These are phyloP conservation scores for Scortechinia acanthostroma DNA, from an alignment of 2,329 filamentous ascomycete genomes.

Conservation along the genomic window DNA sequence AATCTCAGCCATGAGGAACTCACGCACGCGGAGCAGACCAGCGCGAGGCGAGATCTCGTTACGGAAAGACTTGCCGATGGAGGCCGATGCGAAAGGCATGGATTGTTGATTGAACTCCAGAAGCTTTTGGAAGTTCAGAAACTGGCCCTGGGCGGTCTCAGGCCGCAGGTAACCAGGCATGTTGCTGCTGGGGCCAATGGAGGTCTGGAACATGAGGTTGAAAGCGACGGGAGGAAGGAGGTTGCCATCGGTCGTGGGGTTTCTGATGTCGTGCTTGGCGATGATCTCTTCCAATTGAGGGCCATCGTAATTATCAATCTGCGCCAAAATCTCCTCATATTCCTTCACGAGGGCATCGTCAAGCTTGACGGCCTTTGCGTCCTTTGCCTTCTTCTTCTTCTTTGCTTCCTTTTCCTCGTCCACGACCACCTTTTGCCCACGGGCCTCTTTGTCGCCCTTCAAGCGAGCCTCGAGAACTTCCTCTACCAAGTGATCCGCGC, in stretches of 20 bases:
- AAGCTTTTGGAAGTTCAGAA: slow-evolving; percentile 92
- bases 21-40: slow-evolving; percentile 85
- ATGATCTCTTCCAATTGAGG: slow-evolving; percentile 81
- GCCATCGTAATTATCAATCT: slow-evolving; percentile 91
- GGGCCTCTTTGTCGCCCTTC: slow-evolving; percentile 86
- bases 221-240: slow-evolving; percentile 79
- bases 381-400: slow-evolving; percentile 83
- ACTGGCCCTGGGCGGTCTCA: slow-evolving; percentile 96
- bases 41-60: slow-evolving; percentile 94
- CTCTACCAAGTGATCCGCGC: slow-evolving; percentile 93
- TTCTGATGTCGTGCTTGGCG: slow-evolving; percentile 83
- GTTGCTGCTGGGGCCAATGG: slow-evolving; percentile 87
- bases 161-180: slow-evolving; percentile 79
- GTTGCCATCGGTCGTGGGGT: slow-evolving; percentile 72
- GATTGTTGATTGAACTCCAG: slow-evolving; percentile 90
- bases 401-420: slow-evolving; percentile 55
- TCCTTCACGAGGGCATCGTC: slow-evolving; percentile 80
- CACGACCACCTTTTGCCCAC: slow-evolving; percentile 73
- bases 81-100: slow-evolving; percentile 96
- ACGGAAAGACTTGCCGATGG: slow-evolving; percentile 94
- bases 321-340: slow-evolving; percentile 84
- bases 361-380: slow-evolving; percentile 73
- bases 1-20: slow-evolving; percentile 98
- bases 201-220: slow-evolving; percentile 98
- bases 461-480: slow-evolving; percentile 81